A percentile compares a stretch with the other conserved stretches of the same genome.
Evolutionary conservation across 2,329 filamentous ascomycete genomes (phyloP).

Genomic region (Colletotrichum tamarilloi): DNA sequence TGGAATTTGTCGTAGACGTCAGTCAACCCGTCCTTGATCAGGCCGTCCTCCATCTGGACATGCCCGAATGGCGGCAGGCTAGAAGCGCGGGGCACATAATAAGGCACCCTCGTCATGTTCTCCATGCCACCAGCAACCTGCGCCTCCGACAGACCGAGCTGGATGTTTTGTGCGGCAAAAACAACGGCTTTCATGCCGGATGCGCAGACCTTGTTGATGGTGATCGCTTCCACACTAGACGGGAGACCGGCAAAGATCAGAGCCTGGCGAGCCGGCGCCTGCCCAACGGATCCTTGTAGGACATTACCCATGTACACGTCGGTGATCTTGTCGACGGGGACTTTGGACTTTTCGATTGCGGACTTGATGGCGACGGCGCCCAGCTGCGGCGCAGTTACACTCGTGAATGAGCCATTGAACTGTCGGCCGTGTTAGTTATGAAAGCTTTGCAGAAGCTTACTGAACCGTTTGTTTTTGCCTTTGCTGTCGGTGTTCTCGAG

Average conservation of each 20-base stretch:
- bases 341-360: slow-evolving; percentile 85
- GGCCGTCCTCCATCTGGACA: slow-evolving; percentile 86
- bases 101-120: slow-evolving; percentile 95
- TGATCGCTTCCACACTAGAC: slow-evolving; percentile 84
- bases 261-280: slow-evolving; percentile 92
- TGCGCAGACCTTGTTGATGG: slow-evolving; percentile 98
- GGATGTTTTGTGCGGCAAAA: slow-evolving; percentile 92
- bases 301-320: slow-evolving; percentile 99
- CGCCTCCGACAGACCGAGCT: slow-evolving; percentile 88
- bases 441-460: neutral
- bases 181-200: slow-evolving; percentile 93
- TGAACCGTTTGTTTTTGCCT: slow-evolving; percentile 63
- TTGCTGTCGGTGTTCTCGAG: slow-evolving; percentile 88
- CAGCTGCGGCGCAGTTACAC: slow-evolving; percentile 86
- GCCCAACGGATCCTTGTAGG: slow-evolving; percentile 83
- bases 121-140: slow-evolving; percentile 97
- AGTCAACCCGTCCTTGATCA: slow-evolving; percentile 94
- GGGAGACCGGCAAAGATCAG: slow-evolving; percentile 88
- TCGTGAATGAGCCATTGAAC: slow-evolving; percentile 95
- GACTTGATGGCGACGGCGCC: slow-evolving; percentile 93
- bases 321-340: slow-evolving; percentile 83
- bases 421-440: slow-evolving; percentile 49
- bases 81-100: slow-evolving; percentile 87
- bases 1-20: slow-evolving; percentile 98
- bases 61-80: slow-evolving; percentile 88